Base-by-base conservation (phyloP, 345 rosid genomes). In the Salix purpurea region DNA sequence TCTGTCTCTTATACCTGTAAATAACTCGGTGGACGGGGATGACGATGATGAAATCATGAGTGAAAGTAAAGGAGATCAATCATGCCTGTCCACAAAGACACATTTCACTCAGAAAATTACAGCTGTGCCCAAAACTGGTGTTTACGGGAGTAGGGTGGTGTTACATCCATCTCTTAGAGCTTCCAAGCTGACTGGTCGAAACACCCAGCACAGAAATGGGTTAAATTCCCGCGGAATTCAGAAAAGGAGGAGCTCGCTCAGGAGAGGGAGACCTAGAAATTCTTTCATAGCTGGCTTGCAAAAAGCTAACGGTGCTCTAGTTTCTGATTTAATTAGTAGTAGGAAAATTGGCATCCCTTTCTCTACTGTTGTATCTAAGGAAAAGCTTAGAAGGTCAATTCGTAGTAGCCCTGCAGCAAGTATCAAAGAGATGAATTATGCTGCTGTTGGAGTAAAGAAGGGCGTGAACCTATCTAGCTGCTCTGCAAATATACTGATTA, bases 191-290 rank as follows among this genome's bases (percentile, higher is more conserved):
- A 80, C 83, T 24, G 86, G 80, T 39, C 85, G 90, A 54, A 86
- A 77, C 75, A 68, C 54, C 65, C 94, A 83, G 56, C 74, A 79
- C 78, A 90, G 87, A 80, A 75, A 77, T 85, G 81, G 82, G 50
- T 26, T 86, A 69, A 89, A 84, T 79, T 86, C 90, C 65, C 89
- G 91, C 21, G 83, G 93, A 73, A 79, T 92, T 67, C 95, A 81
- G 71, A 93, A 88, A 88, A 86, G 92, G 76, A 87, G 97, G 83
- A 96, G 97, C 71, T 88, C 96, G 0, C 68, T 88, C 34, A 89
- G 89, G 87, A 81, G 88, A 81, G 90, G 84, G 84, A 87, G 90
- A 85, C 85, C 88, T 28, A 88, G 92, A 74, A 90, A 85, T 83
- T 83, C 86, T 76, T 77, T 87, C 3, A 67, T 80, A 28, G 70